Conservation (phyloP, 2,329 filamentous ascomycete genomes). For the Zasmidium citrigriseum region DNA sequence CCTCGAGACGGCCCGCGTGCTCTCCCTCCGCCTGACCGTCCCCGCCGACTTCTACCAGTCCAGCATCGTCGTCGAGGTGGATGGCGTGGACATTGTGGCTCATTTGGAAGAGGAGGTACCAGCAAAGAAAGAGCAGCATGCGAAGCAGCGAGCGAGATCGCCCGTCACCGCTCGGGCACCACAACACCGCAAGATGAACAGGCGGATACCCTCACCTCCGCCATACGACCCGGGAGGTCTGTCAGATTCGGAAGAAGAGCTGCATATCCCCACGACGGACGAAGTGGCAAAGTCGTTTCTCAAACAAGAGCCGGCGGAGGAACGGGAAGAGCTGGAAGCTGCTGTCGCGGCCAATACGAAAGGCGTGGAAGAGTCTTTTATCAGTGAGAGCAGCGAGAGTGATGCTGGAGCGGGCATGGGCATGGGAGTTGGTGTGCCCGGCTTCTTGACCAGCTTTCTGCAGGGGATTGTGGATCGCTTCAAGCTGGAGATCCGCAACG, state of each 20-base stretch:
- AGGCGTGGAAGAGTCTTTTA: constrained; percentile 63
- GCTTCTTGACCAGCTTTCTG: constrained; percentile 70
- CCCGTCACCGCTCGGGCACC: constrained; percentile 27
- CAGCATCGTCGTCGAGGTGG: constrained; percentile 77
- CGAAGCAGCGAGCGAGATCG: constrained; percentile 35
- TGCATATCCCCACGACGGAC: constrained; percentile 64
- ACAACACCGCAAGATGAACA: constrained; percentile 36
- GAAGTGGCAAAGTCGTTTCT: constrained; percentile 78
- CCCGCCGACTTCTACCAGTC: constrained; percentile 86
- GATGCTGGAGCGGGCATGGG: constrained; percentile 66
- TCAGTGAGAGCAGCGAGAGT: constrained; percentile 59
- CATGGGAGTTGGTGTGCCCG: constrained; percentile 66
- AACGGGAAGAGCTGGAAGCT: constrained; percentile 68
- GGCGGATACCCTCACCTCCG: constrained; percentile 36
- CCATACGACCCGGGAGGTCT: constrained; percentile 23
- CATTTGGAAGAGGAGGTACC: constrained; percentile 23
- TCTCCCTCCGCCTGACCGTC: constrained; percentile 76
- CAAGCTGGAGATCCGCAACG: constrained; percentile 64
- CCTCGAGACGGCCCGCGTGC: constrained; percentile 72
- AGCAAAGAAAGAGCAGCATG: constrained; percentile 1
- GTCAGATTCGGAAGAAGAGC: constrained; percentile 35
- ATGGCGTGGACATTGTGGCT: constrained; percentile 71
- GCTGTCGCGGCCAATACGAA: constrained; percentile 59
- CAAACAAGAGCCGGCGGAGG: constrained; percentile 66
- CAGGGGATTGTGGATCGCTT: constrained; percentile 73